Conservation (phyloP, 73 alveolate genomes). For the Breviolum minutum region DNA sequence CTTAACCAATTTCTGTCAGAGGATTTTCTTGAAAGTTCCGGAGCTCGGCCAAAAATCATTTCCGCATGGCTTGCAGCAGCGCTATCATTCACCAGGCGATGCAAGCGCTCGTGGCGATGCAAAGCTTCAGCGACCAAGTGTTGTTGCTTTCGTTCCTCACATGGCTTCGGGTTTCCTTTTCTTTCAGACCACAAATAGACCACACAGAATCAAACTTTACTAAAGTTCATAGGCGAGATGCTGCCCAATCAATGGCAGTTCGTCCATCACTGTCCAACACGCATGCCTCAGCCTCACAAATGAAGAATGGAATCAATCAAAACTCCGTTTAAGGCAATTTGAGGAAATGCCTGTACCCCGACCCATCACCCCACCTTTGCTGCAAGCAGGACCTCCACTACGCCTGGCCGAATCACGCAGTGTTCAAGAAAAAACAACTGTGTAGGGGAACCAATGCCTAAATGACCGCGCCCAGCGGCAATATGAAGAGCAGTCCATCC, state of each 20-base stretch:
- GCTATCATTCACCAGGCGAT: conserved; percentile 30
- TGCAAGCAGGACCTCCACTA: conserved; percentile 48
- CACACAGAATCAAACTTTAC: neutral
- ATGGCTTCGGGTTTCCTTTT: neutral
- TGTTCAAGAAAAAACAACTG: neutral
- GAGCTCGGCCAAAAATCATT: neutral
- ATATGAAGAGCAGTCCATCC: conserved; percentile 62
- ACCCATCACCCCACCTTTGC: neutral
- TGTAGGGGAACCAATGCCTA: neutral
- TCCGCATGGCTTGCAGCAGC: conserved; percentile 37
- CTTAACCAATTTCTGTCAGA: too few species aligned
- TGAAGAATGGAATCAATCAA: neutral
- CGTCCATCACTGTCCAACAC: conserved; percentile 66
- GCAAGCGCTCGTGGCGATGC: conserved; percentile 73
- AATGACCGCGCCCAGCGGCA: conserved; percentile 44
- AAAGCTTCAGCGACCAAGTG: conserved; percentile 25
- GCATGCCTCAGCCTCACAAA: conserved; percentile 32
- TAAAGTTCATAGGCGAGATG: neutral
- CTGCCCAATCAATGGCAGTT: conserved; percentile 75
- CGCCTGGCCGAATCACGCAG: neutral
- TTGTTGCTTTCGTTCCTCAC: conserved; percentile 41
- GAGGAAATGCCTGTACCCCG: neutral
- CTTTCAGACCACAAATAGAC: neutral
- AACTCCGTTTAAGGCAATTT: neutral
- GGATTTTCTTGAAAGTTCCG: neutral